A percentile compares a stretch with the other conserved stretches of the same genome.
Conservation (phyloP, 2,329 filamentous ascomycete species). For the Waltergamsia citrina region DNA sequence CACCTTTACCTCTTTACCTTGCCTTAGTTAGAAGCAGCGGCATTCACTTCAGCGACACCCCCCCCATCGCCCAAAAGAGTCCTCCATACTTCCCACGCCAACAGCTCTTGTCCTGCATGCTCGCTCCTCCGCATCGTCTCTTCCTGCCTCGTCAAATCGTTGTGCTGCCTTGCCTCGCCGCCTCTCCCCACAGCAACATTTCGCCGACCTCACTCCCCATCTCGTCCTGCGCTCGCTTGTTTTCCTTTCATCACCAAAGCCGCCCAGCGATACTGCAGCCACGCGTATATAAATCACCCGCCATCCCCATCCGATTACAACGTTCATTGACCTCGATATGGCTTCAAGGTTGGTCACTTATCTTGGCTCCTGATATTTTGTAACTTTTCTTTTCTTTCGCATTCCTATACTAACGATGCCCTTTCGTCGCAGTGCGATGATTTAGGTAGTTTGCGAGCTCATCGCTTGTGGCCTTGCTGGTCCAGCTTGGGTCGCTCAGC, state of each 20-base stretch:
- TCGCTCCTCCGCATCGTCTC: neutral
- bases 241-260: neutral
- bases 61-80: too few relatives aligned
- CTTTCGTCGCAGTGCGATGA: neutral
- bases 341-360: slow-evolving; percentile 1
- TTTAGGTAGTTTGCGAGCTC: neutral
- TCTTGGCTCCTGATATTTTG: neutral
- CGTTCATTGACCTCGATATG: slow-evolving; percentile 1
- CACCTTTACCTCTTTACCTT: too few relatives aligned
- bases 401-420: neutral
- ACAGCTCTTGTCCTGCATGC: neutral
- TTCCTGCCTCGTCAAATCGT: neutral
- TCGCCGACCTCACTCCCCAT: neutral
- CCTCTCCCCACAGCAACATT: neutral
- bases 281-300: neutral
- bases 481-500: neutral
- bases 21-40: too few relatives aligned
- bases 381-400: neutral
- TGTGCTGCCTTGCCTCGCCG: neutral
- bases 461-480: neutral
- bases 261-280: neutral
- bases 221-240: neutral
- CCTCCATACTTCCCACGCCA: too few relatives aligned
- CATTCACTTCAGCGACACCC: too few relatives aligned
- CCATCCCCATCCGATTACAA: neutral